Evolutionary conservation across 306 rosid species (phyloP), one percentile per base, ranked within the genome.

Genomic region (Rosa lucieae): DNA sequence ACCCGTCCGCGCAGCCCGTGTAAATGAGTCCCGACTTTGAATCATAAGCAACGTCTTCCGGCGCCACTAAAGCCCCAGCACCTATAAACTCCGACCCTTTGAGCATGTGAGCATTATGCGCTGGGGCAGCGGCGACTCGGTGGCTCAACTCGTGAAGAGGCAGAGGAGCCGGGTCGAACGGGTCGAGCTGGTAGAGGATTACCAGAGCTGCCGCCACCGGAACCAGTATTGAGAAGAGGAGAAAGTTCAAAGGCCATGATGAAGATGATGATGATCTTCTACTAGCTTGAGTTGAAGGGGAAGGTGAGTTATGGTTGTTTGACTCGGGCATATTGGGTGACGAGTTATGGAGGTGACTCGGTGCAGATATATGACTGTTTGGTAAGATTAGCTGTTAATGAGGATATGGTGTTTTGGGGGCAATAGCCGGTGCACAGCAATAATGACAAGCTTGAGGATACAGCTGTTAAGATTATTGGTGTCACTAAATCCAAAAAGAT

Each of bases 1-100:
- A 94, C 62, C 98, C 98, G 52, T 92, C 94, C 6, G n/a, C 79
- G 42, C 94, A 89, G 0, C 98, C 93, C 0, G 98, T 89, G 69
- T 92, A 94, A 75, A 94, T 32, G 14, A 92, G 80, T 12, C 97
- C 82, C 18, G 32, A 10, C 26, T 6, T 76, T 1, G 86, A 44
- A 20, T 92, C 92, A 20, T 86, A 89, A 10, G 87, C 84, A 9
- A 94, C n/a, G 75, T 94, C 98, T 71, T 94, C 97, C 0, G 97
- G 88, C 10, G 86, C 93, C 43, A 2, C 1, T 75, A 90, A 39
- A 2, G 61, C 47, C 23, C 92, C 94, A 14, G 4, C 39, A 2
- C 76, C 94, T 52, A 94, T 5, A 3, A 9, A 5, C 72, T 90
- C 92, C 14, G 89, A 75, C 6, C 83, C 93, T 21, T 51, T 12